Base-by-base conservation (phyloP, 2,329 filamentous ascomycete genomes). In the Fusarium sp. region DNA sequence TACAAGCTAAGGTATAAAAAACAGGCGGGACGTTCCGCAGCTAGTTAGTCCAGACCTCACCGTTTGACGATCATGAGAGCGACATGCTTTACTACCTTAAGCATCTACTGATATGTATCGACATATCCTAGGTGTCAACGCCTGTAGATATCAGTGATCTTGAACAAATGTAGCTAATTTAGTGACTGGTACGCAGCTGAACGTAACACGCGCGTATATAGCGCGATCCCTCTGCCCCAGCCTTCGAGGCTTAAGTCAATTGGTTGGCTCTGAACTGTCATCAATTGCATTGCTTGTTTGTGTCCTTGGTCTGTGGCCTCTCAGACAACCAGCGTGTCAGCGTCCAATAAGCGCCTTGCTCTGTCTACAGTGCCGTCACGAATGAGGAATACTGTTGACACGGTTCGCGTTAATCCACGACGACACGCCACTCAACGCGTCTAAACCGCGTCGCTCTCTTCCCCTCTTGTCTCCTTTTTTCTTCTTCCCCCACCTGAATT, bases 341-440 rank as follows among this genome's bases (percentile, higher is more conserved):
- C 50, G 38, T 30, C 71, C 68, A 74, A 73, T 70, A 24, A 31
- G 26, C 28, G 30, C 14, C 20, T 8, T 13, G 5, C 12, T 22
- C 26, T 10, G 12, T 24, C 33, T 41, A 73, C 67, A 61, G 71
- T 72, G 30, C 18, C 20, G 13, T 6, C 14, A 5, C 31, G 24
- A n/a, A 14, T 18, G n/a, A 18, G 20, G 33, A 15, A 48, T 36
- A 65, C 53, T 58, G 48, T 61, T 47, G 42, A 53, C 55, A 60
- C 48, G 47, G 39, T 60, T 70, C 71, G 68, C 72, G 71, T 72
- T 58, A 56, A 61, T 24, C 26, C 54, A 38, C 44, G 50, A 53
- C 39, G 31, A 55, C 45, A 70, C 71, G 70, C 75, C 72, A 75
- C 72, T 76, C 59, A 66, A 77, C 75, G 72, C 75, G 75, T 77